Conservation (phyloP, 768 basidiomycete genomes). For the Bullera alba region DNA sequence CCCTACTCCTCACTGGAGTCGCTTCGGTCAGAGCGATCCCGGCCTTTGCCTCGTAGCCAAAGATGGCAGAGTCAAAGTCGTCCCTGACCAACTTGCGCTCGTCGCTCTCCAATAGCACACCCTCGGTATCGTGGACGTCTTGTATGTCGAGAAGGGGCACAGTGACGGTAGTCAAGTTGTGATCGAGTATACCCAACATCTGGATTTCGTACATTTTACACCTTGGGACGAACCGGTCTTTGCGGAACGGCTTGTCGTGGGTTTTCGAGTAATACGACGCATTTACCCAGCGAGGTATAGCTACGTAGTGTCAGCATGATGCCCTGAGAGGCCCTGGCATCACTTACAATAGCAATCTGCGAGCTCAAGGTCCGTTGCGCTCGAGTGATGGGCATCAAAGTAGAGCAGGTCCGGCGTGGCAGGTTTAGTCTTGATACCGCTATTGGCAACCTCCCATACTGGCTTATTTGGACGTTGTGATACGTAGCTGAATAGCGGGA, state of each 20-base stretch:
- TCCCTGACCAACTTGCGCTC: slow-evolving; percentile 23
- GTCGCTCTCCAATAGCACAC: slow-evolving; percentile 11
- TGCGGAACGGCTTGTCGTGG: slow-evolving; percentile 48
- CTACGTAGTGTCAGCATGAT: slow-evolving; percentile 42
- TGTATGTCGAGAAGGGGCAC: slow-evolving; percentile 53
- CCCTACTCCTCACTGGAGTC: slow-evolving; percentile 9
- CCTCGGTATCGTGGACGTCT: slow-evolving; percentile 14
- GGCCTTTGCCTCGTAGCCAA: slow-evolving; percentile 11
- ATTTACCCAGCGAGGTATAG: slow-evolving; percentile 46
- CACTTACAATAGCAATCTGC: slow-evolving; percentile 42
- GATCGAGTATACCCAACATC: slow-evolving; percentile 84
- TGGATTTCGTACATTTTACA: slow-evolving; percentile 98
- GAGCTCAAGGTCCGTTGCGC: slow-evolving; percentile 22
- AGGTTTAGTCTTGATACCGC: slow-evolving; percentile 28
- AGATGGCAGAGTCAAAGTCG: slow-evolving; percentile 33
- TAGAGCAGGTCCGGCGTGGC: slow-evolving; percentile 49
- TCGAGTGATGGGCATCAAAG: slow-evolving; percentile 28
- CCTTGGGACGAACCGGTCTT: slow-evolving; percentile 73
- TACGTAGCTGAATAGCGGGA: slow-evolving; percentile 84
- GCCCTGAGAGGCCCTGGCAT: background rate
- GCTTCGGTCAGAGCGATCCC: slow-evolving; percentile 3
- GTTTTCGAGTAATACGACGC: slow-evolving; percentile 48
- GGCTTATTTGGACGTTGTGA: slow-evolving; percentile 52
- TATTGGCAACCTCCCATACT: slow-evolving; percentile 7
- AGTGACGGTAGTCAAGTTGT: slow-evolving; percentile 83